These are phyloP conservation scores for Thermoascus crustaceus DNA, from an alignment of 2,329 filamentous ascomycete species.

Conservation along the genomic window DNA sequence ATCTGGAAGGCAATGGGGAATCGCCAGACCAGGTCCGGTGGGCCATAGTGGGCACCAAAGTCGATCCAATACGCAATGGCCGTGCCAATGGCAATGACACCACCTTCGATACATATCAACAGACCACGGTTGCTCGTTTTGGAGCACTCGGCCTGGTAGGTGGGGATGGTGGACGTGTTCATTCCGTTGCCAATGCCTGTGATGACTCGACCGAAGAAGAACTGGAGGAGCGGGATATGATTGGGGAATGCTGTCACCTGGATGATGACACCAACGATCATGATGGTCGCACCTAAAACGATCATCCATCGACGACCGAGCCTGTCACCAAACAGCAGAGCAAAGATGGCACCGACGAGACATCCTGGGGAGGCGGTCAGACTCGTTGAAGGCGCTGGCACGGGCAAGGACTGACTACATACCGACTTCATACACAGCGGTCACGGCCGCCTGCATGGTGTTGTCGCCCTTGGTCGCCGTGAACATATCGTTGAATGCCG, in stretches of 20 bases:
- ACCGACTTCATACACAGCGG: conserved; percentile 44
- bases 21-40: conserved; percentile 37
- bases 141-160: conserved; percentile 45
- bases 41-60: conserved; percentile 35
- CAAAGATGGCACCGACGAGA: conserved; percentile 11
- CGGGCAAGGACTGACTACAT: background rate
- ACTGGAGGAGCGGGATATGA: conserved; percentile 25
- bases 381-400: background rate
- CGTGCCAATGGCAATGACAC: conserved; percentile 44
- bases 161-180: conserved; percentile 40
- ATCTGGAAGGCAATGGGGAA: conserved; percentile 49
- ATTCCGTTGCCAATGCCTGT: conserved; percentile 42
- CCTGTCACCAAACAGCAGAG: conserved; percentile 9
- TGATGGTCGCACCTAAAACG: conserved; percentile 46
- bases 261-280: conserved; percentile 11
- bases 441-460: conserved; percentile 42
- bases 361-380: conserved; percentile 6
- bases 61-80: conserved; percentile 47
- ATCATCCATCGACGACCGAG: conserved; percentile 28
- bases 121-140: conserved; percentile 51
- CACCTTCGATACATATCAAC: conserved; percentile 52
- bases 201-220: conserved; percentile 38
- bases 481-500: conserved; percentile 25
- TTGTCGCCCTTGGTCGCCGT: conserved; percentile 29
- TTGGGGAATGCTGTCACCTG: conserved; percentile 2